Base-by-base conservation (phyloP, 225 moss, liverwort and hornwort genomes). In the Ulota crispa region DNA sequence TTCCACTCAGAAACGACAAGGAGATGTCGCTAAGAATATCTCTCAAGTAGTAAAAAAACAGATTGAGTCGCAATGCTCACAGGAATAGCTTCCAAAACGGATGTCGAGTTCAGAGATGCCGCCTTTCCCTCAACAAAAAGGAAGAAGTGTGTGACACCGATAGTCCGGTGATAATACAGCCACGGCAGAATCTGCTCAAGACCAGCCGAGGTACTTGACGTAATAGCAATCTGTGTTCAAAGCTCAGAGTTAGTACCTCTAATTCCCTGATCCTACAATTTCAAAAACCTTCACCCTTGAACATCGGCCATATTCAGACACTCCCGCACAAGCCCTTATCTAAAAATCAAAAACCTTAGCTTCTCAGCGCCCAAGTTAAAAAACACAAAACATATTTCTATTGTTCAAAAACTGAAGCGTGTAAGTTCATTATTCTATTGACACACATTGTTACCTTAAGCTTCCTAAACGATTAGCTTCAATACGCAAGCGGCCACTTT, bases 121-220 rank as follows among this genome's bases (percentile, higher is more conserved):
- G 96, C 99, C 82, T 94, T 93, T n/a, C 99, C 96, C 82, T 99
- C 99, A 8, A 99, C 99, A 64, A 99, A 99, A 31, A 99, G 92
- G 82, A 99, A 92, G 85, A 96, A 99, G 64, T 96, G 91, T 20
- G 94, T 99, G 23, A 96, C 99, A 54, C 99, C 99, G 65, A 99
- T 92, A 47, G 93, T 94, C 52, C 93, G 92, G 78, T 99, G 99
- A 87, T 92, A 99, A 79, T 86, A 99, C 37, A 99, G 81, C 99
- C 99, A 99, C 12, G 96, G 99, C 66, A 99, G 76, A 86, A 99
- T 99, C 84, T 99, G 99, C 81, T 99, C 99, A 39, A 99, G 86
- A 23, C 93, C 94, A 73, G 99, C 99, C 81, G 99, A 99, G 36
- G 99, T 99, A 84, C 99, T 99, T 57, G 99, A 88, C 13, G 94